These are phyloP conservation scores for Apiospora sp. DNA, from an alignment of 2,329 filamentous ascomycete species.

Conservation along the genomic window DNA sequence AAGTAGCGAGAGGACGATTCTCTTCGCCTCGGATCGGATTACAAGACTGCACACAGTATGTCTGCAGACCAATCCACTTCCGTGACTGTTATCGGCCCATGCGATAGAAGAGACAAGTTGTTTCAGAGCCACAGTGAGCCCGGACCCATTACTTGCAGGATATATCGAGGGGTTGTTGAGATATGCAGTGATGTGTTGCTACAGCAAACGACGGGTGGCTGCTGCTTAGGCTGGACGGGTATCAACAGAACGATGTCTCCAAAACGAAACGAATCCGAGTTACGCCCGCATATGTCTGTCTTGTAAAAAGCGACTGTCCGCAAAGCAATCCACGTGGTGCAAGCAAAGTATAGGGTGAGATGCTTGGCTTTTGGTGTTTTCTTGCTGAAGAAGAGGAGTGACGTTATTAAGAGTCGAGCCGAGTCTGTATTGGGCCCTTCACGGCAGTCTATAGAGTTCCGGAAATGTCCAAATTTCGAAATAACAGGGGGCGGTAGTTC, in stretches of 20 bases:
- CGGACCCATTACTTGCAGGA: constrained; percentile 13
- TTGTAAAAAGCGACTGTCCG: neutral
- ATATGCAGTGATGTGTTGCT: neutral
- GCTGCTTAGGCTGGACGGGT: constrained; percentile 13
- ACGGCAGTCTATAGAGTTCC: constrained; percentile 10
- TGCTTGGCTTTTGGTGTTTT: neutral
- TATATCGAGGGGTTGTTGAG: constrained; percentile 10
- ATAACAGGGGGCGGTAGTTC: neutral
- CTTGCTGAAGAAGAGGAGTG: neutral
- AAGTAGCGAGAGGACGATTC: neutral
- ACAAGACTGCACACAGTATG: constrained; percentile 9
- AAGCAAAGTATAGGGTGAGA: constrained; percentile 2
- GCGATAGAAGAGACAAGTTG: constrained; percentile 16
- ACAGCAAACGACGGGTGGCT: constrained; percentile 16
- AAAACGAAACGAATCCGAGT: constrained; percentile 19
- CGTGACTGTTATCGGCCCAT: constrained; percentile 13
- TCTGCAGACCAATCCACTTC: constrained; percentile 15
- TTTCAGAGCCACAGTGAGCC: constrained; percentile 7
- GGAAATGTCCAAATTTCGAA: constrained; percentile 18
- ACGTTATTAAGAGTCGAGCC: constrained; percentile 7
- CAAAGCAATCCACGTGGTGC: constrained; percentile 11
- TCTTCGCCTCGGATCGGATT: constrained; percentile 12
- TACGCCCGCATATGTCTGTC: constrained; percentile 5
- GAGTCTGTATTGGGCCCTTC: neutral
- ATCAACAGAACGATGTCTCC: constrained; percentile 22